Evolutionary conservation across 495 filamentous ascomycete genomes (phyloP).

Genomic region (Xylaria sp.): DNA sequence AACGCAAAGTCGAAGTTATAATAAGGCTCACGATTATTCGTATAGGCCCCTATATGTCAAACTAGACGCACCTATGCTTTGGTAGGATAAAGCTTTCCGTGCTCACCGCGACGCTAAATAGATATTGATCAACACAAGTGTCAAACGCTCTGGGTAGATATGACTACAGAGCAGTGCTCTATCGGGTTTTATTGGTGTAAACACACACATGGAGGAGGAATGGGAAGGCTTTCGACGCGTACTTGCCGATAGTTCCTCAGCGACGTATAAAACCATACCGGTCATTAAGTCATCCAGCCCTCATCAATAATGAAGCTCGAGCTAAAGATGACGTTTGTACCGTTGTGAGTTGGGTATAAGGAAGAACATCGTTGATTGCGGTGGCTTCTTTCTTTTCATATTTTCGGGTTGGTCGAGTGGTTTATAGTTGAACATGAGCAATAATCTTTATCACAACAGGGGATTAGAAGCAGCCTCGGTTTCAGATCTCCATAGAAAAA

Average conservation of each 20-base stretch:
- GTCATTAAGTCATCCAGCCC: neutral
- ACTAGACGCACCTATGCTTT: neutral
- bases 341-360: neutral
- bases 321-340: neutral
- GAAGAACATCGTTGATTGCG: neutral
- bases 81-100: neutral
- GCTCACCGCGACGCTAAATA: neutral
- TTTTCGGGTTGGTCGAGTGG: neutral
- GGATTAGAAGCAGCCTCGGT: neutral
- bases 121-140: neutral
- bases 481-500: neutral
- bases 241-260: neutral
- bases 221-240: neutral
- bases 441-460: neutral
- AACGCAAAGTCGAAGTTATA: neutral
- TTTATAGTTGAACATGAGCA: neutral
- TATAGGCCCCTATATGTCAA: neutral
- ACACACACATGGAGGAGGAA: neutral
- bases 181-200: neutral
- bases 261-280: neutral
- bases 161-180: slow-evolving; percentile 4
- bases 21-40: neutral
- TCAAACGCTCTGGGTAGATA: neutral
- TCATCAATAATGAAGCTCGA: neutral
- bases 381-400: neutral